Percentiles rank a stretch among this genome's conserved stretches.
Conservation (phyloP, 768 basidiomycete genomes). For the Tylopilus balloui region DNA sequence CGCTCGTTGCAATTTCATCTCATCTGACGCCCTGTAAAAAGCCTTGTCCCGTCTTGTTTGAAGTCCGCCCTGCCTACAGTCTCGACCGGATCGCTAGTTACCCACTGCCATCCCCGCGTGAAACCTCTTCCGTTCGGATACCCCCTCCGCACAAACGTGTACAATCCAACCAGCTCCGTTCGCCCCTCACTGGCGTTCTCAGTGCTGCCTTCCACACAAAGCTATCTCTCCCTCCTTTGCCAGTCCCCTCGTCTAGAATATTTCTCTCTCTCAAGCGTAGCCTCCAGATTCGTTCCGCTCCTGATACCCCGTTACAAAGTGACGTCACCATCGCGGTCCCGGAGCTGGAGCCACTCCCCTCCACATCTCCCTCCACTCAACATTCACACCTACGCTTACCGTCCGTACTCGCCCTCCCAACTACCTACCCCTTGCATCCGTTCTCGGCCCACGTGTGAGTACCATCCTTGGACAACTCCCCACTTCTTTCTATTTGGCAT, state of each 20-base stretch:
- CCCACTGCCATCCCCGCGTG: slow-evolving; percentile 36
- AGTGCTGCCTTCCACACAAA: slow-evolving; percentile 21
- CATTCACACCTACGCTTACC: slow-evolving; percentile 7
- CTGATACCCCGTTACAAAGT: background rate
- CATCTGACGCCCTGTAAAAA: slow-evolving; percentile 24
- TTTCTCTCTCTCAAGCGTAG: slow-evolving; percentile 23
- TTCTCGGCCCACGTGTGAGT: slow-evolving; percentile 15
- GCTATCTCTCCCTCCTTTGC: slow-evolving; percentile 14
- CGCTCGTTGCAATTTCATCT: slow-evolving; percentile 40
- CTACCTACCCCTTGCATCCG: slow-evolving; percentile 16
- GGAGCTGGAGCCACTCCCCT: background rate
- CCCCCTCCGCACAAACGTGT: slow-evolving; percentile 5
- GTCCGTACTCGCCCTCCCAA: slow-evolving; percentile 9
- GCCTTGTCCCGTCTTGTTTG: slow-evolving; percentile 33
- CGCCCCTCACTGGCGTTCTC: slow-evolving; percentile 22
- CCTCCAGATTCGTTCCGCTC: slow-evolving; percentile 1
- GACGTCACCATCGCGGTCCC: background rate
- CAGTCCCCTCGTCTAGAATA: slow-evolving; percentile 16
- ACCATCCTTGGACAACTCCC: background rate
- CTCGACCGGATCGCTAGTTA: slow-evolving; percentile 37
- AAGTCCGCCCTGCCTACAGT: slow-evolving; percentile 29
- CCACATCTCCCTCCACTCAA: slow-evolving; percentile 2
- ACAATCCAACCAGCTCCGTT: slow-evolving; percentile 8
- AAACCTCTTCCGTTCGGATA: background rate
- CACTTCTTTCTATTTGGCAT: background rate